Evolutionary conservation across 257 asterid species (phyloP).

Genomic region (Forsythia viridissima): DNA sequence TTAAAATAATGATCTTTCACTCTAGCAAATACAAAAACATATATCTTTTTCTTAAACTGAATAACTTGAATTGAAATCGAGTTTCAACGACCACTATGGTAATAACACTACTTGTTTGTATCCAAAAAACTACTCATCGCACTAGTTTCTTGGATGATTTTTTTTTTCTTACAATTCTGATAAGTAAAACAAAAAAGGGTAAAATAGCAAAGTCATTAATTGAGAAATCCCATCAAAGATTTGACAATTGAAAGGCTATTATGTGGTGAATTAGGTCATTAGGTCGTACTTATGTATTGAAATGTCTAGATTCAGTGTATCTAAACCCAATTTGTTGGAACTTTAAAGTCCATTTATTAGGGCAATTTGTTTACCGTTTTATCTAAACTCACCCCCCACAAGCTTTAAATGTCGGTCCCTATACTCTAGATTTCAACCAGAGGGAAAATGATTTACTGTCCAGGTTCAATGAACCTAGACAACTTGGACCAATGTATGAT

Average conservation of each 20-base stretch:
- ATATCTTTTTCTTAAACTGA: too few species aligned
- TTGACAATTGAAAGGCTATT: neutral
- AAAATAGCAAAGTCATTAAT: neutral
- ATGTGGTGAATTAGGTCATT: neutral
- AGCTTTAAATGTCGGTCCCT: conserved; percentile 22
- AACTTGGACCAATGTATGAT: neutral
- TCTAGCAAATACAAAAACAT: too few species aligned
- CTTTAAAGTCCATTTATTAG: too few species aligned
- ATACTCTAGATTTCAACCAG: neutral
- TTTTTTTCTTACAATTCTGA: too few species aligned
- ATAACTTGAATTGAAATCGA: too few species aligned
- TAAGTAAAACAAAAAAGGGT: too few species aligned
- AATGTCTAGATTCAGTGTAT: conserved; percentile 37
- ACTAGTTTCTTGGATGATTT: neutral
- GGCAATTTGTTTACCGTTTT: neutral
- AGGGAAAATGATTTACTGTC: neutral
- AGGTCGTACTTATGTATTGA: too few species aligned
- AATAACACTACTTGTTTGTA: too few species aligned
- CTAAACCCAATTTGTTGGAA: neutral
- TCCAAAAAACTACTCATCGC: neutral
- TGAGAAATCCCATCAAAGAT: neutral
- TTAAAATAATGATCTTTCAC: too few species aligned
- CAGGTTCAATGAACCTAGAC: conserved; percentile 42
- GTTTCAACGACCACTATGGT: neutral
- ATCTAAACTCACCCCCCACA: conserved; percentile 4